phyloP scores from a whole-genome alignment of 2,329 filamentous ascomycete genomes.

The Bipolaris zeicola region DNA sequence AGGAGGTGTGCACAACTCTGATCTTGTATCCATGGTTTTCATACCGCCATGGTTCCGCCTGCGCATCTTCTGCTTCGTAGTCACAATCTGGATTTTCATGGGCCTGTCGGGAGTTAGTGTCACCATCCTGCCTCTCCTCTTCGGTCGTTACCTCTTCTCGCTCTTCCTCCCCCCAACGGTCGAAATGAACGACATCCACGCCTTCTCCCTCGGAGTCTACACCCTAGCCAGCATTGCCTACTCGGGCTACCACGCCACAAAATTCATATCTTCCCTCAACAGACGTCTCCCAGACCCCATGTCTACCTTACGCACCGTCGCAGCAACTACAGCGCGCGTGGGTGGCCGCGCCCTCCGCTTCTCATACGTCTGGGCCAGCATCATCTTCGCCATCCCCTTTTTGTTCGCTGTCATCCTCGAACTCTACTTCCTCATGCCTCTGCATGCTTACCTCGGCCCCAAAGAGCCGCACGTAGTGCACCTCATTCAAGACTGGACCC shows the following conservation, averaged over 20 bases:
- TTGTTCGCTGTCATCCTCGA: constrained; percentile 81
- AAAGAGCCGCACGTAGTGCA: constrained; percentile 72
- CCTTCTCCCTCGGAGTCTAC: constrained; percentile 89
- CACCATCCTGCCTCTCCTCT: constrained; percentile 83
- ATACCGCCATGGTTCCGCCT: constrained; percentile 85
- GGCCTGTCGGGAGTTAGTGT: constrained; percentile 82
- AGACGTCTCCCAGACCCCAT: constrained; percentile 37
- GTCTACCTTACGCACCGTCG: constrained; percentile 35
- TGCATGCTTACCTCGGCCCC: constrained; percentile 72
- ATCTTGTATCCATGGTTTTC: constrained; percentile 61
- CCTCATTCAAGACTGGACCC: constrained; percentile 90
- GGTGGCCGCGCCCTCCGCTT: constrained; percentile 57
- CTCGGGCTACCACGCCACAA: constrained; percentile 56
- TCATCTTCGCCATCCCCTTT: constrained; percentile 80
- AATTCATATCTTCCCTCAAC: constrained; percentile 40
- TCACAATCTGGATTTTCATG: constrained; percentile 92
- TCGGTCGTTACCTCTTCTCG: constrained; percentile 80
- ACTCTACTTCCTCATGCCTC: constrained; percentile 83
- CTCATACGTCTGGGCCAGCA: constrained; percentile 74
- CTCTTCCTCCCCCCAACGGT: constrained; percentile 67
- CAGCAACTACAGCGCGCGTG: constrained; percentile 34
- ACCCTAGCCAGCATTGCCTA: constrained; percentile 73
- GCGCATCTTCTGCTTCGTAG: constrained; percentile 82
- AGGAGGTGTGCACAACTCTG: constrained; percentile 47
- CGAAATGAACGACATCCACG: constrained; percentile 91